phyloP scores from a whole-genome alignment of 2,329 filamentous ascomycete genomes.

The Triangularia verruculosa region DNA sequence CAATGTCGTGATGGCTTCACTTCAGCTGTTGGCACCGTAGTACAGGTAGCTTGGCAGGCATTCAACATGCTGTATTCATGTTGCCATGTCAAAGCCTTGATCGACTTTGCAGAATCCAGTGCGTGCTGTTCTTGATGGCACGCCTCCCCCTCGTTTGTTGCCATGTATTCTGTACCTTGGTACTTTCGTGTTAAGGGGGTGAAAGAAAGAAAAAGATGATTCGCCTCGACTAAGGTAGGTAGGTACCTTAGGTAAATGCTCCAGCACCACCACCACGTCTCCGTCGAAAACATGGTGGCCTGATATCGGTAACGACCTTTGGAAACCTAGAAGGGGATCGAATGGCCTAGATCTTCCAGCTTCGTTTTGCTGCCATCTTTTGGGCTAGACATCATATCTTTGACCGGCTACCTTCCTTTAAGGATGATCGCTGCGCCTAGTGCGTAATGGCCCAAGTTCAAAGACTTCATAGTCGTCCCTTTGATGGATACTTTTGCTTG shows the following conservation, averaged over 20 bases:
- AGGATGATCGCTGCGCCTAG: neutral
- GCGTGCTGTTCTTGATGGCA: neutral
- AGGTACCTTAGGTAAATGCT: too few species aligned
- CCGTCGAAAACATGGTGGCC: neutral
- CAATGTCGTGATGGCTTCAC: neutral
- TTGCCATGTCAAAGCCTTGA: neutral
- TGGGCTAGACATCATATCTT: neutral
- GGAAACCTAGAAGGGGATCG: neutral
- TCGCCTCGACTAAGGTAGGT: too few species aligned
- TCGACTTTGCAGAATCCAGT: neutral
- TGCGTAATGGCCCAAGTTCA: neutral
- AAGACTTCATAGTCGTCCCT: neutral
- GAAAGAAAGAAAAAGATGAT: too few species aligned
- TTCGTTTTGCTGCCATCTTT: neutral
- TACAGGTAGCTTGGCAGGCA: neutral
- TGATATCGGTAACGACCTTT: neutral
- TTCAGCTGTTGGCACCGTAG: too few species aligned
- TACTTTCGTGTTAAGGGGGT: neutral
- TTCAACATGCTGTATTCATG: neutral
- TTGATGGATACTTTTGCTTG: neutral
- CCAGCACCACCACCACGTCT: neutral
- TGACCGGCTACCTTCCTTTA: neutral
- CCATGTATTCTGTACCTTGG: neutral
- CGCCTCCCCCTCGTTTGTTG: neutral
- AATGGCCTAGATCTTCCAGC: neutral